These are phyloP conservation scores for Cryptococcus depauperatus DNA, from an alignment of 1,284 basidiomycete genomes.

Conservation along the genomic window DNA sequence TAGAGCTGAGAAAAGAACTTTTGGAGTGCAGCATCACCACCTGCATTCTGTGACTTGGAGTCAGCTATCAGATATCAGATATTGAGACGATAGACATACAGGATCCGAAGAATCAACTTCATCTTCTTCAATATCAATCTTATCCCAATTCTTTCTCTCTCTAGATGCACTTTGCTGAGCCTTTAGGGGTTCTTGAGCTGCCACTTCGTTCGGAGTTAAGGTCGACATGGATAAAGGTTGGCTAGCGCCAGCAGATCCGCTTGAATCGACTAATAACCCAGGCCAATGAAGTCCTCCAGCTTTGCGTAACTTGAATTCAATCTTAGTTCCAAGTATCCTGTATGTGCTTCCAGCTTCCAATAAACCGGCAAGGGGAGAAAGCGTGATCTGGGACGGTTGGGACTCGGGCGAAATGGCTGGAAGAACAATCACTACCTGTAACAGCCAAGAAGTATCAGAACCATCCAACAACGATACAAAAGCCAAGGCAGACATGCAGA, in stretches of 20 bases:
- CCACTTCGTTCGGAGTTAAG: too few species aligned
- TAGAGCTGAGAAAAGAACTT: conserved; percentile 56
- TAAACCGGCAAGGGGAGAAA: conserved; percentile 67
- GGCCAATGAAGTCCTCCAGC: conserved; percentile 56
- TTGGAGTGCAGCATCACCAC: conserved; percentile 39
- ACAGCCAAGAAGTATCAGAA: too few species aligned
- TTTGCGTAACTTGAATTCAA: conserved; percentile 40
- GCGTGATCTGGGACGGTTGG: conserved; percentile 40
- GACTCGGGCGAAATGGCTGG: conserved; percentile 50
- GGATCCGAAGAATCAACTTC: conserved; percentile 22
- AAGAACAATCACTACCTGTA: conserved; percentile 28
- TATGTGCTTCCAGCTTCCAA: conserved; percentile 57
- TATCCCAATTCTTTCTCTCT: conserved; percentile 42
- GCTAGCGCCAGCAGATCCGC: conserved; percentile 1
- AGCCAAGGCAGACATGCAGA: conserved; percentile 48
- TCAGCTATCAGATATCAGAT: not conserved
- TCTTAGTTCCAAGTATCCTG: conserved; percentile 70
- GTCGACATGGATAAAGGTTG: too few species aligned
- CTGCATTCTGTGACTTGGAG: conserved; percentile 24
- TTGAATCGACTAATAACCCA: conserved; percentile 31
- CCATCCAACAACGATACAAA: too few species aligned
- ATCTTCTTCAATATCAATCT: conserved; percentile 30
- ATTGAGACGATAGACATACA: conserved; percentile 4
- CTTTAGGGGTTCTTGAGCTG: too few species aligned
- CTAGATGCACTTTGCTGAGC: too few species aligned